Evolutionary conservation across 352 stramenopile genomes (phyloP).

Genomic region (Lagenidium giganteum): DNA sequence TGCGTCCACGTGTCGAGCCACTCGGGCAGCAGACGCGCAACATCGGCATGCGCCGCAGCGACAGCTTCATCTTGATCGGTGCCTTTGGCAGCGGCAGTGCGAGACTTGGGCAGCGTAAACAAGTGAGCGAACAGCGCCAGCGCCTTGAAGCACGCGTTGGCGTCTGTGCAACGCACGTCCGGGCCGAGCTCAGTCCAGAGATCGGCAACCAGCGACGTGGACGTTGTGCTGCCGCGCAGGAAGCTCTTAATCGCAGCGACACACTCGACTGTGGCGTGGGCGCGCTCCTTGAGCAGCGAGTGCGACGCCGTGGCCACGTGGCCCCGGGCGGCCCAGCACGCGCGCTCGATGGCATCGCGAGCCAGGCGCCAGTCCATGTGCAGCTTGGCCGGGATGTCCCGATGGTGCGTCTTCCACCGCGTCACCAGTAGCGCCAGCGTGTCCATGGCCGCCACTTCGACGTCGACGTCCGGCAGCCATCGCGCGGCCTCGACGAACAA

Average conservation of each 20-base stretch:
- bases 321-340: conserved; percentile 39
- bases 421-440: conserved; percentile 35
- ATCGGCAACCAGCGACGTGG: conserved; percentile 34
- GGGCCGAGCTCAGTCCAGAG: conserved; percentile 46
- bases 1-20: conserved; percentile 57
- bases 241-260: conserved; percentile 47
- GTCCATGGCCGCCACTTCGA: conserved; percentile 38
- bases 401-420: conserved; percentile 62
- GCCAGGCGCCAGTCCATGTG: conserved; percentile 38
- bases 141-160: conserved; percentile 52
- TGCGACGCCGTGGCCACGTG: conserved; percentile 33
- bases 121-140: conserved; percentile 58
- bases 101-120: conserved; percentile 20
- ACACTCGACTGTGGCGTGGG: conserved; percentile 37
- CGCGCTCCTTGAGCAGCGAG: conserved; percentile 25
- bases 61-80: too few species aligned
- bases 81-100: conserved; percentile 4
- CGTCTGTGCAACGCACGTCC: conserved; percentile 34
- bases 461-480: conserved; percentile 55
- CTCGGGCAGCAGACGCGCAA: conserved; percentile 27
- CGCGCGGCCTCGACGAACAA: too few species aligned
- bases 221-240: conserved; percentile 8
- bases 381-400: too few species aligned
- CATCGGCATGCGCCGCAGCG: too few species aligned
- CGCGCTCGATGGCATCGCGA: conserved; percentile 36